Conservation (phyloP, 805 yeast species). For the Kodamaea neixiangensis region DNA sequence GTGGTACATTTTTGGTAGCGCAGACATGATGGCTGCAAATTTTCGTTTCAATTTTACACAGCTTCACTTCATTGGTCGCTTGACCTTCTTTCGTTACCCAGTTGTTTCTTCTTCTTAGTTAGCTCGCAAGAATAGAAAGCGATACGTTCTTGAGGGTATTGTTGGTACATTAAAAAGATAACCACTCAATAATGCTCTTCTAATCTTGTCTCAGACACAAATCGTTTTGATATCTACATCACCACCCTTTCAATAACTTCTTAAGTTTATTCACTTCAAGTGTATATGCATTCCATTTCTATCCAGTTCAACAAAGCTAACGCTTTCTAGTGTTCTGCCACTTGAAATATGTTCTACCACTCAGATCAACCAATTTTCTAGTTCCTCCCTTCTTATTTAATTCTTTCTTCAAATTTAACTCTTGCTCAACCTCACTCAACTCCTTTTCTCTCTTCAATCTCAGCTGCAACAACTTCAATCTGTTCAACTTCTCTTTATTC, state of each 20-base stretch:
- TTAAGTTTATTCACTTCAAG: too few species aligned
- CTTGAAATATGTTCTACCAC: conserved; percentile 73
- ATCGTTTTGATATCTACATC: too few species aligned
- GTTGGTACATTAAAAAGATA: too few species aligned
- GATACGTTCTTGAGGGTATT: too few species aligned
- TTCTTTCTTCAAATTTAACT: conserved; percentile 78
- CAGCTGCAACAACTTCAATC: conserved; percentile 58
- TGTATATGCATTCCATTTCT: neutral
- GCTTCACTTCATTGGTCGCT: neutral
- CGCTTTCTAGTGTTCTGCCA: conserved; percentile 82
- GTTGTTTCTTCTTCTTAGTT: too few species aligned
- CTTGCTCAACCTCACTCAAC: conserved; percentile 64
- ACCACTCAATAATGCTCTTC: too few species aligned
- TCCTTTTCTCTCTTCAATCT: conserved; percentile 71
- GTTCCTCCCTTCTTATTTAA: conserved; percentile 89
- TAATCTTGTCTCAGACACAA: too few species aligned
- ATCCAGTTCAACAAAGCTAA: conserved; percentile 17
- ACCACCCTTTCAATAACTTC: too few species aligned
- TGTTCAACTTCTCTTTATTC: conserved; percentile 59
- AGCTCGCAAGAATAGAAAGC: too few species aligned
- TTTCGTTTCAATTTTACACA: neutral
- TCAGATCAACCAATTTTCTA: conserved; percentile 65
- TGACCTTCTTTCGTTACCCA: too few species aligned
- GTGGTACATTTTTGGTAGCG: too few species aligned
- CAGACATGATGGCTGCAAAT: neutral